Evolutionary conservation across 2,329 filamentous ascomycete species (phyloP), one percentile per base, ranked within the genome.

Genomic region (Akanthomyces muscarius): DNA sequence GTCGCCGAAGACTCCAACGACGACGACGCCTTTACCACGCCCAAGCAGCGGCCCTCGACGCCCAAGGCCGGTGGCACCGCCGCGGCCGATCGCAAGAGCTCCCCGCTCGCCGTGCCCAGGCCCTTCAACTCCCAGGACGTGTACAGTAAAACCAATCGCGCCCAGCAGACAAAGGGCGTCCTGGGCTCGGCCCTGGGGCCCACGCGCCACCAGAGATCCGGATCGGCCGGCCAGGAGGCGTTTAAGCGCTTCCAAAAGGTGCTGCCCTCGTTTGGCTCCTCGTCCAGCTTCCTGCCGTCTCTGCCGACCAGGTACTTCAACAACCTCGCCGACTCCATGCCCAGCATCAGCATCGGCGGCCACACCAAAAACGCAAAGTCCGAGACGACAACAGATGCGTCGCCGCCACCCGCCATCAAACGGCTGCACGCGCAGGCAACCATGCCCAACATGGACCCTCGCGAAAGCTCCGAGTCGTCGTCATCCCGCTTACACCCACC

Each of bases 201-300:
- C 21, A 75, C 73, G 10, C 77, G 82, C 57, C 77, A 79, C 51
- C 74, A 77, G 14, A 77, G 85, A 23, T 83, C 85, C 21, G 77
- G 80, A 18, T 87, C 85, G 2, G 79, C 79, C 3, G 81, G 85
- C 16, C 78, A 83, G 41, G 85, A 87, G 61, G 81, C 84, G 5
- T 70, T 88, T 30, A 86, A 80, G 70, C 82, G 78, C 66, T 71
- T 88, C 50, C 83, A 82, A 50, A 85, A 82, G 65, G 83, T 80
- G 0, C 70, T 87, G 10, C 83, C 85, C 1, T 86, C 83, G 6
- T 75, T 86, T 41, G 65, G 65, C 51, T 65, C 71, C 6, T 69
- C 74, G 1, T 65, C 68, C n/a, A 69, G 73, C 54, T 64, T 77
- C 14, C 63, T 76, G 7, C 73, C 75, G 5, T 82, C 82, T 0